Conservation (phyloP, 306 rosid species). For the Cicer bijugum region DNA sequence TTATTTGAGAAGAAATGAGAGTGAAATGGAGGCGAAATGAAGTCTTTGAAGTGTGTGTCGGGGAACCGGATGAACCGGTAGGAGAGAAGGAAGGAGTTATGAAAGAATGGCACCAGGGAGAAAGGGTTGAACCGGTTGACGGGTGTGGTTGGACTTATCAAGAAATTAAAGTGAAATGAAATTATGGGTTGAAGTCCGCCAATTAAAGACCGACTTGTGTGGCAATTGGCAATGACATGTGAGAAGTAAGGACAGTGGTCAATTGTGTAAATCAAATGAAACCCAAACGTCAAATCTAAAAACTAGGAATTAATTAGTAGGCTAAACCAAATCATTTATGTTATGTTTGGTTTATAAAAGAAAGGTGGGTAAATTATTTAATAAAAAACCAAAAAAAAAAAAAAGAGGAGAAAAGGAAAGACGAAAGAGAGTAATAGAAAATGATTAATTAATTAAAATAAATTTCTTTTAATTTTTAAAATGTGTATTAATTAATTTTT, state of each 20-base stretch:
- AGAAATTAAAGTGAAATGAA: conserved; percentile 29
- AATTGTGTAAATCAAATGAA: conserved; percentile 1
- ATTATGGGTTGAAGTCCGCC: conserved; percentile 34
- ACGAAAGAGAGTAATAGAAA: too few species aligned
- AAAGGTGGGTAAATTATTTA: too few species aligned
- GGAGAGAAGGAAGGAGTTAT: neutral
- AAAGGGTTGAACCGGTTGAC: conserved; percentile 44
- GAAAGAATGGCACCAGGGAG: neutral
- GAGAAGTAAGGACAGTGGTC: conserved; percentile 39
- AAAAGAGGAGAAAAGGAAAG: too few species aligned
- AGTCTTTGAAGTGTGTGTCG: conserved; percentile 36
- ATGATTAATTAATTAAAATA: too few species aligned
- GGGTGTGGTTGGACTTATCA: conserved; percentile 34
- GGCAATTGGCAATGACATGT: neutral
- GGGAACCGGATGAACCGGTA: conserved; percentile 48
- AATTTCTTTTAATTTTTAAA: too few species aligned
- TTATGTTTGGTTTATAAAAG: too few species aligned
- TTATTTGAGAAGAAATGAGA: conserved; percentile 45
- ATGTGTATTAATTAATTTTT: too few species aligned
- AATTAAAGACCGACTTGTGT: conserved; percentile 24
- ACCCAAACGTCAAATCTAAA: too few species aligned
- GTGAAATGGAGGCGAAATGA: conserved; percentile 56
- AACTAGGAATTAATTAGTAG: too few species aligned
- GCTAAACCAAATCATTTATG: too few species aligned
- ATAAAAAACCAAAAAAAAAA: too few species aligned